A percentile compares a stretch with the other conserved stretches of the same genome.
These are phyloP conservation scores for Colletotrichum tropicale DNA, from an alignment of 2,329 filamentous ascomycete genomes.

Conservation along the genomic window DNA sequence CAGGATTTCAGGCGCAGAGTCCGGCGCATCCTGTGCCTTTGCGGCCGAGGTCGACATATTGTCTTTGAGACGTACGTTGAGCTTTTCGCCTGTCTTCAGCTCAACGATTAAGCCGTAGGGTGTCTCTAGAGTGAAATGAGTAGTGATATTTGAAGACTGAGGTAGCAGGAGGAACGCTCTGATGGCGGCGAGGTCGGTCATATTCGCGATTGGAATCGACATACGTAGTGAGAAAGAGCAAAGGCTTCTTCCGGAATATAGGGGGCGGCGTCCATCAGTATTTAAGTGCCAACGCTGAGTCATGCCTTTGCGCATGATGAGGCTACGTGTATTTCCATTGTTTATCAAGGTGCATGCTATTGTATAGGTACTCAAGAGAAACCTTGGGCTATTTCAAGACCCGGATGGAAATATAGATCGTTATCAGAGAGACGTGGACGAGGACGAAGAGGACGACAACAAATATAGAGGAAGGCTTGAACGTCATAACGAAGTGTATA, in stretches of 20 bases:
- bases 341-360: background rate
- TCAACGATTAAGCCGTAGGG: background rate
- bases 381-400: background rate
- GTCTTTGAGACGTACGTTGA: background rate
- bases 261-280: background rate
- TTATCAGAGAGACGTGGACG: background rate
- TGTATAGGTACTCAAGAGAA: too few relatives aligned
- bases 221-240: background rate
- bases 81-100: background rate
- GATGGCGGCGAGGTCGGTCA: background rate
- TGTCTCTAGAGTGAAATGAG: background rate
- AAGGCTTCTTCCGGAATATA: background rate
- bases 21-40: background rate
- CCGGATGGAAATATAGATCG: background rate
- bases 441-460: background rate
- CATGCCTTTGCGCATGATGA: background rate
- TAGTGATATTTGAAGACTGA: background rate
- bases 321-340: background rate
- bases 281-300: background rate
- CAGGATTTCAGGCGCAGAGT: background rate
- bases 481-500: too few relatives aligned
- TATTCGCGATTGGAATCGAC: background rate
- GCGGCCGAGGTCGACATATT: background rate
- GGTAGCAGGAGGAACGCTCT: background rate
- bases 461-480: too few relatives aligned